phyloP scores from a whole-genome alignment of 2,329 filamentous ascomycete genomes.

The Dactylellina leptospora region DNA sequence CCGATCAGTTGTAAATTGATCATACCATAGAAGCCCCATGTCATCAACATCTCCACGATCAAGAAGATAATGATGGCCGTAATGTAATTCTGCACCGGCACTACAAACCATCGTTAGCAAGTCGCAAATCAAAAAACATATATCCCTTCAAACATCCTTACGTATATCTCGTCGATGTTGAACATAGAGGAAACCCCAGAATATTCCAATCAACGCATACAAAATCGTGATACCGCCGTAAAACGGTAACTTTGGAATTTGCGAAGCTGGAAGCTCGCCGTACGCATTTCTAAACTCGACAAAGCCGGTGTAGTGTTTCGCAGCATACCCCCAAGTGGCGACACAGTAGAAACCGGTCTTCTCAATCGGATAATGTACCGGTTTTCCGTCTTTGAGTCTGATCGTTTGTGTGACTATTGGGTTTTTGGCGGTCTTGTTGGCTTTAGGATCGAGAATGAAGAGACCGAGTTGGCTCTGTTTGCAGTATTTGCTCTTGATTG shows the following conservation, averaged over 20 bases:
- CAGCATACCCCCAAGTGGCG: slow-evolving; percentile 74
- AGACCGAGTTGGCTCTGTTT: slow-evolving; percentile 79
- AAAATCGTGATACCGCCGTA: slow-evolving; percentile 94
- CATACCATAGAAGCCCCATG: slow-evolving; percentile 92
- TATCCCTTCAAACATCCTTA: slow-evolving; percentile 61
- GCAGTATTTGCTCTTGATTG: slow-evolving; percentile 75
- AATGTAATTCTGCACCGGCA: slow-evolving; percentile 98
- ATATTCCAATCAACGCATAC: slow-evolving; percentile 84
- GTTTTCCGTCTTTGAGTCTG: slow-evolving; percentile 76
- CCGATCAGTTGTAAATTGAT: neutral
- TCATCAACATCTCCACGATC: slow-evolving; percentile 95
- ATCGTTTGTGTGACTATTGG: slow-evolving; percentile 81
- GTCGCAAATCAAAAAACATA: too few species aligned
- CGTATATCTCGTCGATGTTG: slow-evolving; percentile 91
- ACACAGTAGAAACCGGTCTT: slow-evolving; percentile 98
- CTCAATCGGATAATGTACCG: slow-evolving; percentile 81
- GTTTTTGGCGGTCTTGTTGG: slow-evolving; percentile 74
- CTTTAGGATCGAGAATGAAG: slow-evolving; percentile 82
- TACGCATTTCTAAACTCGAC: slow-evolving; percentile 96
- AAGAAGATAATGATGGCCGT: slow-evolving; percentile 95
- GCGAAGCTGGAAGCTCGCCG: slow-evolving; percentile 90
- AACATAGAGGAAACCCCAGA: slow-evolving; percentile 95
- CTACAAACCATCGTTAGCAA: slow-evolving; percentile 62
- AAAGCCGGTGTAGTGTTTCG: slow-evolving; percentile 75
- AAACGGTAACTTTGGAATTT: slow-evolving; percentile 96